Percentiles rank a stretch among this genome's conserved stretches.
Conservation (phyloP, 805 yeast genomes). For the Naumovozyma dairenensis region DNA sequence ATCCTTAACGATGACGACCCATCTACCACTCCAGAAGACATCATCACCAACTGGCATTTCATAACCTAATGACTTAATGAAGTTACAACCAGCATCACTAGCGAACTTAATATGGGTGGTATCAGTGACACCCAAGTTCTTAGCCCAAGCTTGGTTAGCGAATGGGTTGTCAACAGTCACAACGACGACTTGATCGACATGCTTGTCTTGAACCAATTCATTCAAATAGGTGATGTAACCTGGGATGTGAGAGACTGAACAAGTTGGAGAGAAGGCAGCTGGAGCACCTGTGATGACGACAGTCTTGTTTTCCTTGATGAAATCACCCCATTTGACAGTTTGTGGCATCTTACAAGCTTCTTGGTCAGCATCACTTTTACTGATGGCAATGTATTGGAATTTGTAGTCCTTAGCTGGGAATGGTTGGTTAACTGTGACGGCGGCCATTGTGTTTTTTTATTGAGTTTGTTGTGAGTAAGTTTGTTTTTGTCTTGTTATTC, state of each 20-base stretch:
- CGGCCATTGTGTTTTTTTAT: constrained; percentile 9
- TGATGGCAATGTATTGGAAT: constrained; percentile 26
- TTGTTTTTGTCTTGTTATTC: background rate
- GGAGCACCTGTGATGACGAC: constrained; percentile 70
- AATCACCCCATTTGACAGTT: constrained; percentile 19
- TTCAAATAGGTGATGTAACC: constrained; percentile 43
- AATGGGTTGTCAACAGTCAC: constrained; percentile 64
- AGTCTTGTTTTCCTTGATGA: constrained; percentile 34
- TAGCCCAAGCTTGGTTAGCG: constrained; percentile 61
- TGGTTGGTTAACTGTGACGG: constrained; percentile 17
- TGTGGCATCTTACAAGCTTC: constrained; percentile 25
- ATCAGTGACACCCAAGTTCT: constrained; percentile 28
- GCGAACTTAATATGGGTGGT: constrained; percentile 44
- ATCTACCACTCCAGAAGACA: constrained; percentile 58
- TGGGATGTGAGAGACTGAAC: constrained; percentile 64
- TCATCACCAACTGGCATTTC: constrained; percentile 42
- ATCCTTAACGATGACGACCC: constrained; percentile 57
- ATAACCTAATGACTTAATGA: constrained; percentile 53
- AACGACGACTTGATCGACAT: constrained; percentile 54
- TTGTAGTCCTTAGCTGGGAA: constrained; percentile 18
- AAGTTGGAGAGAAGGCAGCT: constrained; percentile 82
- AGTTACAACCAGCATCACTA: constrained; percentile 52
- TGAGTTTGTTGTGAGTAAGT: background rate
- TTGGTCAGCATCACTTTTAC: constrained; percentile 19
- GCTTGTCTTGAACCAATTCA: constrained; percentile 43